A percentile compares a stretch with the other conserved stretches of the same genome.
Evolutionary conservation across 768 basidiomycete genomes (phyloP).

Genomic region (Rhodotorula toruloides): DNA sequence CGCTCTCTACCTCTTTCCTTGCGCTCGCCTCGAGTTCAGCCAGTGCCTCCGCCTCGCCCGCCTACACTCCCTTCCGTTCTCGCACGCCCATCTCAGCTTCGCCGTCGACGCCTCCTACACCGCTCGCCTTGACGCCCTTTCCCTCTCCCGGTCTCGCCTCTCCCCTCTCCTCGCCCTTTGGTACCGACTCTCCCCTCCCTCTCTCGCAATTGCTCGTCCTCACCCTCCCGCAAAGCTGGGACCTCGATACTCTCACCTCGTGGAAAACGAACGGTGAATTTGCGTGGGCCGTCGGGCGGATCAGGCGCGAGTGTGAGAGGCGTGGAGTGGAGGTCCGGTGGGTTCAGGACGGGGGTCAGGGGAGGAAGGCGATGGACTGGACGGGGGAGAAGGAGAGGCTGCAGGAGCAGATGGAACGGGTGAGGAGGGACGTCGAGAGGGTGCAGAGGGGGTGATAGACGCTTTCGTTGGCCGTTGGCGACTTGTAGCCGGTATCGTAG

Average conservation of each 20-base stretch:
- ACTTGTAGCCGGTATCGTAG: no score
- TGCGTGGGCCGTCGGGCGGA: constrained; percentile 8
- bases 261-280: constrained; percentile 3
- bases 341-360: not conserved
- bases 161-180: not conserved
- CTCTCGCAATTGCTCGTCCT: not conserved
- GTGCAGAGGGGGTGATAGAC: no score
- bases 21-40: constrained; percentile 1
- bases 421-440: no score
- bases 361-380: no score
- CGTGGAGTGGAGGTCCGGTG: constrained; percentile 5
- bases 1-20: constrained; percentile 18
- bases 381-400: no score
- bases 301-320: not conserved
- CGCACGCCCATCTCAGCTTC: not conserved
- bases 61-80: constrained; percentile 1
- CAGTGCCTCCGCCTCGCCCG: not conserved
- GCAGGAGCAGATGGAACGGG: no score
- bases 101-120: not conserved
- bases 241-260: not conserved
- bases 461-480: no score
- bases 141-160: not conserved
- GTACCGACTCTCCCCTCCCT: not conserved
- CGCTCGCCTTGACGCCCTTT: not conserved
- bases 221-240: constrained; percentile 8